phyloP scores from a whole-genome alignment of 2,329 filamentous ascomycete species.

The Trichoderma atrobrunneum region DNA sequence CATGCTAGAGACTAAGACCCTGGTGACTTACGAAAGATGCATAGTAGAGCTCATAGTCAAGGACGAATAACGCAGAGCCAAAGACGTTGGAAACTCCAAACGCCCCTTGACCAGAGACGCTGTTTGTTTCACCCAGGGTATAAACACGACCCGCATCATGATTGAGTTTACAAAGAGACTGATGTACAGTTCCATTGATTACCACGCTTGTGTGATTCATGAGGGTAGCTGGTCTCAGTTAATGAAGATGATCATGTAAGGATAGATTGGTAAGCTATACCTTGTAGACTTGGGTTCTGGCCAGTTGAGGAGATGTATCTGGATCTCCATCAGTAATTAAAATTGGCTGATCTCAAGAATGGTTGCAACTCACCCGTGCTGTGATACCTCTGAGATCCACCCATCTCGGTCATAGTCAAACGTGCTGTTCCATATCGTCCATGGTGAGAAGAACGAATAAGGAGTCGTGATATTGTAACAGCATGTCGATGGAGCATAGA shows the following conservation, averaged over 20 bases:
- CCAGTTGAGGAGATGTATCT: not conserved
- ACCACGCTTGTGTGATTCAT: conserved; percentile 17
- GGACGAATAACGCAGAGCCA: conserved; percentile 12
- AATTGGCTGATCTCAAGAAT: not conserved
- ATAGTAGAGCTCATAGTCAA: conserved; percentile 18
- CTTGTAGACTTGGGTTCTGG: not conserved
- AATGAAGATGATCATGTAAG: not conserved
- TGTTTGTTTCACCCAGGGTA: conserved; percentile 13
- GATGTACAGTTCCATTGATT: conserved; percentile 7
- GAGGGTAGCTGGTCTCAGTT: not conserved
- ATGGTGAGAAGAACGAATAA: conserved; percentile 15
- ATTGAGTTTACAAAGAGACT: conserved; percentile 5
- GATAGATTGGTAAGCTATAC: not conserved
- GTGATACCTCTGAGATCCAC: conserved; percentile 15
- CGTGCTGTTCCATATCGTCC: conserved; percentile 15
- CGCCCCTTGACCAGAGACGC: conserved; percentile 13
- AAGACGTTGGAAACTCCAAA: conserved; percentile 15
- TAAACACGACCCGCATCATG: conserved; percentile 4
- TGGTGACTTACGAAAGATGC: not conserved
- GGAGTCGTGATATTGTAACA: conserved; percentile 15
- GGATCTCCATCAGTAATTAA: not conserved
- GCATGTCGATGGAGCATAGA: conserved; percentile 14
- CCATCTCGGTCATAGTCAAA: conserved; percentile 14
- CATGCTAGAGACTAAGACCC: accelerated
- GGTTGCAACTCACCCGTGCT: not conserved